Percentiles rank a stretch among this genome's conserved stretches.
Conservation (phyloP, 208 protist genomes). For the Trypanosoma lewisi region DNA sequence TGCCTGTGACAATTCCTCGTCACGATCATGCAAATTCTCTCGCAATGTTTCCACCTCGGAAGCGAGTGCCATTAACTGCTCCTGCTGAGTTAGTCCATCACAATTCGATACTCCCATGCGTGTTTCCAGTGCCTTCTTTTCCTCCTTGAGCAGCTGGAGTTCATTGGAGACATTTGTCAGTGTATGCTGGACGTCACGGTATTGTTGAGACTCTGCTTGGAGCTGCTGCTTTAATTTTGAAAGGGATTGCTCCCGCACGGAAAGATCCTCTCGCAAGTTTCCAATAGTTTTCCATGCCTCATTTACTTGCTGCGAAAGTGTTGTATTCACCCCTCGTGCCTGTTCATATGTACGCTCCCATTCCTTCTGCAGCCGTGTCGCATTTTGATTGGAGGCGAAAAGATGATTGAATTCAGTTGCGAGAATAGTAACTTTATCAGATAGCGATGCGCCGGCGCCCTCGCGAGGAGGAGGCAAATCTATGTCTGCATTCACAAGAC, state of each 20-base stretch:
- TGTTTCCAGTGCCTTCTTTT: slow-evolving; percentile 25
- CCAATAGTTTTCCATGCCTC: slow-evolving; percentile 63
- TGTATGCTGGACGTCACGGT: slow-evolving; percentile 30
- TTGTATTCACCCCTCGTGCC: slow-evolving; percentile 63
- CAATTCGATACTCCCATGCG: slow-evolving; percentile 8
- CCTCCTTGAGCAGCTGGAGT: slow-evolving; percentile 47
- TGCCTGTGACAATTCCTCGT: slow-evolving; percentile 40
- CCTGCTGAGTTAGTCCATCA: slow-evolving; percentile 16
- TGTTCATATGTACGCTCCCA: slow-evolving; percentile 85
- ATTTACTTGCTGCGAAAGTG: slow-evolving; percentile 55
- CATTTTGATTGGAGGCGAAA: slow-evolving; percentile 12
- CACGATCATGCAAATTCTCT: slow-evolving; percentile 31
- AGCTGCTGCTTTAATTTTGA: slow-evolving; percentile 36
- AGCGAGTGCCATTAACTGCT: slow-evolving; percentile 22
- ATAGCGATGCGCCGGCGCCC: slow-evolving; percentile 15
- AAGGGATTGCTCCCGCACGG: slow-evolving; percentile 34
- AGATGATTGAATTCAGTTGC: slow-evolving; percentile 38
- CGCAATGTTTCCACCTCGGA: slow-evolving; percentile 44
- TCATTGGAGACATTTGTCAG: slow-evolving; percentile 31
- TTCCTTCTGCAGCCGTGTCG: slow-evolving; percentile 46
- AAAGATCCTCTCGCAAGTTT: slow-evolving; percentile 54
- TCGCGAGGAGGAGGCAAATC: slow-evolving; percentile 8
- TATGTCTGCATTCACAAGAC: slow-evolving; percentile 18
- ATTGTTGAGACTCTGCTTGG: slow-evolving; percentile 26
- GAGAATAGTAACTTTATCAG: slow-evolving; percentile 38